Evolutionary conservation across 805 yeast species (phyloP), one percentile per base, ranked within the genome.

Genomic region (Ogataea zsoltii): DNA sequence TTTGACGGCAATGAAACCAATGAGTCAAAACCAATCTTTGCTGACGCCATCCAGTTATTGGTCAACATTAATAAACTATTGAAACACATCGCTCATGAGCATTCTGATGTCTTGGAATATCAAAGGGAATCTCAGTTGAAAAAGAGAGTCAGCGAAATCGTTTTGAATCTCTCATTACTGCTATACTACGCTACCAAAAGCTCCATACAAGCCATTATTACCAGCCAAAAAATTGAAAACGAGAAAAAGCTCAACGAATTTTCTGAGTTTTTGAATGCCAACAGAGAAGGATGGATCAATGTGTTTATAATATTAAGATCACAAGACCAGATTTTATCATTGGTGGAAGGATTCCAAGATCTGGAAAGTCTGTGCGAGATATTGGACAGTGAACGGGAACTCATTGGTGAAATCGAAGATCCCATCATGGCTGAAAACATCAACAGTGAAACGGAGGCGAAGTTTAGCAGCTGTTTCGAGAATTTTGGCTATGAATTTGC

Each of bases 401-500:
- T 44, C 12, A 36, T 53, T 15, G 29, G 74, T 9, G 74, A 68
- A 13, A 64, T 61, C 19, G 68, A 66, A 21, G 65, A 70, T 54
- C 63, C 59, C 28, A 44, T 46, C 10, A 38, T 29, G 41, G 50
- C 38, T 48, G 48, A 34, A 3, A 30, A 53, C n/a, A 31, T 51
- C 4, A 13, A 67, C 50, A 15, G 57, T 46, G 66, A 38, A 13
- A 29, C 57, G 19, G 50, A 51, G 11, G 1, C 31, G 1, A 50
- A 50, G 21, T 79, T 81, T 51, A 71, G 68, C 16, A 64, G 67
- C 28, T 85, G 77, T 59, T 80, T 88, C 58, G 74, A 75, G 13
- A 72, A 71, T 41, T 87, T 77, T 63, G 88, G 84, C 1, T 84
- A 83, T 56, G 71, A 65, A 3, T 90, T 90, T 71, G 95, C 95